Percentiles rank a stretch among this genome's conserved stretches.
Conservation (phyloP, 768 basidiomycete species). For the Bullera alba region DNA sequence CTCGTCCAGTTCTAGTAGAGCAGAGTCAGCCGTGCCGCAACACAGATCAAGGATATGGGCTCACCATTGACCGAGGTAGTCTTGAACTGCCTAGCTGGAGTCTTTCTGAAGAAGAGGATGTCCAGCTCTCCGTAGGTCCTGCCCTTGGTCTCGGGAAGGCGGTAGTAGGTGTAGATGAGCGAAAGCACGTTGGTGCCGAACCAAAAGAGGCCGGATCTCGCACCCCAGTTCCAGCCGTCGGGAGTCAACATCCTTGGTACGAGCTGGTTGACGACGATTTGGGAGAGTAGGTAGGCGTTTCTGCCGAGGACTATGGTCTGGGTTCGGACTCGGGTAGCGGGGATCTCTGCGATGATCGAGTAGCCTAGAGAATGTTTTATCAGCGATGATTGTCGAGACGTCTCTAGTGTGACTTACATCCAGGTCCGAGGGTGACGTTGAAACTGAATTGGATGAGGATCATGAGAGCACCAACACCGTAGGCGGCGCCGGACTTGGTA, state of each 20-base stretch:
- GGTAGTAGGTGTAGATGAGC: background rate
- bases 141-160: background rate
- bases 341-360: slow-evolving; percentile 28
- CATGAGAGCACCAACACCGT: slow-evolving; percentile 12
- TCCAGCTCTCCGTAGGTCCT: background rate
- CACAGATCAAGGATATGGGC: background rate
- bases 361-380: no score
- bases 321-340: slow-evolving; percentile 21
- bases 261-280: slow-evolving; percentile 22
- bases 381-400: background rate
- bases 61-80: background rate
- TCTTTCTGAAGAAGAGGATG: background rate
- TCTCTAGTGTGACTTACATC: no score
- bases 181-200: background rate
- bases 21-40: background rate
- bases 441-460: slow-evolving; percentile 8
- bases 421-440: slow-evolving; percentile 5
- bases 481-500: background rate
- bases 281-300: slow-evolving; percentile 23
- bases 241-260: slow-evolving; percentile 21
- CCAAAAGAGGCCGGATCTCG: background rate
- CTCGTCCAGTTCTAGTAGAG: background rate
- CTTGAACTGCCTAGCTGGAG: background rate
- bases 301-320: slow-evolving; percentile 41
- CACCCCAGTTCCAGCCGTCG: background rate